Percentiles rank a stretch among this genome's conserved stretches.
Evolutionary conservation across 371 early-diverging fungal genomes (phyloP).

Genomic region (Syncephalastrum contaminatum): DNA sequence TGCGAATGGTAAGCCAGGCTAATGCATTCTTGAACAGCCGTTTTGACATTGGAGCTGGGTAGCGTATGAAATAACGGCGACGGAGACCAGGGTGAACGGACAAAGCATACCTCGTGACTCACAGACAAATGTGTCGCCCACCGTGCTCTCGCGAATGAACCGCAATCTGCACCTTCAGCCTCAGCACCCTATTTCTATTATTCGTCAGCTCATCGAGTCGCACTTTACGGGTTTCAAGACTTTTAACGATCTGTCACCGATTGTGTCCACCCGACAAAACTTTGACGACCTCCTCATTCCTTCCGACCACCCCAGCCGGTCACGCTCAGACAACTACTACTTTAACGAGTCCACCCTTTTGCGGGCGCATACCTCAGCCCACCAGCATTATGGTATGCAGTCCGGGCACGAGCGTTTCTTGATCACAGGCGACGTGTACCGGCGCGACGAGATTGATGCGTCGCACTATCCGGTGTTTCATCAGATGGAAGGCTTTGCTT

Average conservation of each 20-base stretch:
- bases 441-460: slow-evolving; percentile 96
- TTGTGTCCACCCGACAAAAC: slow-evolving; percentile 82
- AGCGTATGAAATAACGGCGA: slow-evolving; percentile 2
- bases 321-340: slow-evolving; percentile 90
- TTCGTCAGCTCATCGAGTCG: slow-evolving; percentile 76
- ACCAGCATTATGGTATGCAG: slow-evolving; percentile 78
- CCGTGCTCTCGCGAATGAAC: slow-evolving; percentile 74
- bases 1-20: too few species aligned
- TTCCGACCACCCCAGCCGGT: slow-evolving; percentile 81
- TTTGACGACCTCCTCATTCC: slow-evolving; percentile 92
- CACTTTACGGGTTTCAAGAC: slow-evolving; percentile 69
- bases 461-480: slow-evolving; percentile 98
- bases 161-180: slow-evolving; percentile 79
- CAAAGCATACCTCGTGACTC: slow-evolving; percentile 57
- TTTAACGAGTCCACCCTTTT: slow-evolving; percentile 77
- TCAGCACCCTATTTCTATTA: slow-evolving; percentile 86
- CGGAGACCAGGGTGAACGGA: slow-evolving; percentile 51
- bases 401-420: slow-evolving; percentile 62
- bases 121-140: slow-evolving; percentile 79
- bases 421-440: slow-evolving; percentile 93
- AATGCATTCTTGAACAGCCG: too few species aligned
- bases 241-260: slow-evolving; percentile 70
- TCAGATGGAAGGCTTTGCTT: slow-evolving; percentile 92
- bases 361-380: slow-evolving; percentile 95
- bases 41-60: too few species aligned